These are phyloP conservation scores for Petunia axillaris DNA, from an alignment of 257 asterid genomes.

Conservation along the genomic window DNA sequence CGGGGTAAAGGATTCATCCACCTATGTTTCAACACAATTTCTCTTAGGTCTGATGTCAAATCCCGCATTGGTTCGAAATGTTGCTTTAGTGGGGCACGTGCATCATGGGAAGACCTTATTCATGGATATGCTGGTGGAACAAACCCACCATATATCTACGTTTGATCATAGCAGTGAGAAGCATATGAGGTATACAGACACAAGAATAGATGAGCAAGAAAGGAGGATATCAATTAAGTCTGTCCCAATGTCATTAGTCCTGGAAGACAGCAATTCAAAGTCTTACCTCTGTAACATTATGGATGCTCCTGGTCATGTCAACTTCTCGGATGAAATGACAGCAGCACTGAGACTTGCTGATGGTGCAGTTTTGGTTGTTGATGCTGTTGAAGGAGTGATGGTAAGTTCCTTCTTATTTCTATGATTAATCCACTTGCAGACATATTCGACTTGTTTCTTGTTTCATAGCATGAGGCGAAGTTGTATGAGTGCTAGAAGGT, in stretches of 20 bases:
- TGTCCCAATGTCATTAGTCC: conserved; percentile 87
- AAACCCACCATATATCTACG: conserved; percentile 92
- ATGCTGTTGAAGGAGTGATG: conserved; percentile 98
- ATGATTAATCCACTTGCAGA: not conserved
- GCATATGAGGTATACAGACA: conserved; percentile 94
- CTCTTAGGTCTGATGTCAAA: conserved; percentile 95
- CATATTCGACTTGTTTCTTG: not conserved
- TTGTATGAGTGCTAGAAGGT: no score
- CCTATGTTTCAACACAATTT: conserved; percentile 88
- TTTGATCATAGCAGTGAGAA: conserved; percentile 92
- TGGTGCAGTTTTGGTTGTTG: conserved; percentile 96
- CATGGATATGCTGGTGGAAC: conserved; percentile 97
- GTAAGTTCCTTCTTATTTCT: conserved; percentile 43
- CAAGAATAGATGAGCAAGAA: conserved; percentile 98
- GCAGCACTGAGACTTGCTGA: conserved; percentile 98
- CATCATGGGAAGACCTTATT: conserved; percentile 89
- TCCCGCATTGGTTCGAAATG: conserved; percentile 79
- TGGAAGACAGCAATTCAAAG: conserved; percentile 91
- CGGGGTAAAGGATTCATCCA: conserved; percentile 89
- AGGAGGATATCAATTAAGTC: conserved; percentile 88
- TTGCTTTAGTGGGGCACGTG: conserved; percentile 88
- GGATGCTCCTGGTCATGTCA: conserved; percentile 98
- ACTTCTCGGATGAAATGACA: conserved; percentile 97
- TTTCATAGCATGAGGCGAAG: no score
- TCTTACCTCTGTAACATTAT: conserved; percentile 88